Evolutionary conservation across 345 rosid genomes (phyloP), one percentile per base, ranked within the genome.

Genomic region (Erucastrum elatum): DNA sequence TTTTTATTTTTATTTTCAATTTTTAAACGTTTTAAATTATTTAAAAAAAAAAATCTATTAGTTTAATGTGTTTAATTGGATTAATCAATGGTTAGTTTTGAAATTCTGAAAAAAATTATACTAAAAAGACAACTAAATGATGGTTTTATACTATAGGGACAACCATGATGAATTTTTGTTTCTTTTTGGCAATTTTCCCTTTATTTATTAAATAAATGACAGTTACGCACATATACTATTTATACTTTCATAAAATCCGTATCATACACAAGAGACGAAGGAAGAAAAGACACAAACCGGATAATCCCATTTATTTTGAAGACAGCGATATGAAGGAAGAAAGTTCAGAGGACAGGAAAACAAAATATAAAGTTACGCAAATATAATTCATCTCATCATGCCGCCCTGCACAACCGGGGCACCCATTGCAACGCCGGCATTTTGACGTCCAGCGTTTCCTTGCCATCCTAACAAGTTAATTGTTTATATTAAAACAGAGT

Each of bases 351-450:
- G 21, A 21, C 21, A 21, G 21, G 30, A 58, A 58, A 34, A 34
- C 16, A 63, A n/a, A n/a, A 33, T 34, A 34, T 34, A 34, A 58
- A 31, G 16, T 27, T 15, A 6, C 2, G 62, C 12, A 7, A n/a
- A 62, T 33, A 33, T n/a, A 63, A 3, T 15, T 64, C 64, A 71
- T 77, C 71, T 70, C 56, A 2, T 71, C 76, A 71, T 77, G 66
- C 76, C 66, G 6, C 55, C 65, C 31, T 77, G 76, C 21, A 71
- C 76, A 33, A 41, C 63, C 15, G 72, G 78, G 0, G 79, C 62
- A 41, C 35, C 75, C 70, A 35, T 70, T 16, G 37, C 37, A 34
- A 34, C 37, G 37, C 70, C 64, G 10, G 5, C 64, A 8, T 35
- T 60, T 17, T 71, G 77, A 17, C 77, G 60, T 15, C 56, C 72